These are phyloP conservation scores for Colletotrichum zoysiae DNA, from an alignment of 2,329 filamentous ascomycete genomes.

Conservation along the genomic window DNA sequence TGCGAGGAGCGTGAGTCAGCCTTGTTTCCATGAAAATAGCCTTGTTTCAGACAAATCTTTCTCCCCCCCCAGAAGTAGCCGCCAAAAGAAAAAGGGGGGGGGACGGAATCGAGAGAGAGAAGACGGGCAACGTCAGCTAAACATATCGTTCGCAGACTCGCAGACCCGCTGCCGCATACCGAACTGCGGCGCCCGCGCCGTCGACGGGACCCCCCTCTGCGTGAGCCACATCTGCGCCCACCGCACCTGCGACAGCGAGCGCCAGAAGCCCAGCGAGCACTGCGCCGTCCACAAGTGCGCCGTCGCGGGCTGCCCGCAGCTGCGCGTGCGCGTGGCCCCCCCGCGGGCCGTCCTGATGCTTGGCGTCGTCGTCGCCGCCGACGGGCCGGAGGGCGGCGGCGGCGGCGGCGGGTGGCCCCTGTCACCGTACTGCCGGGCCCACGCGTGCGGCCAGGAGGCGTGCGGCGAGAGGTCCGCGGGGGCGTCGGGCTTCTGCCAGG, in stretches of 20 bases:
- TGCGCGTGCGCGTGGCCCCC: constrained; percentile 8
- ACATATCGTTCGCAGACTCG: constrained; percentile 21
- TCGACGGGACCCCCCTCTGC: constrained; percentile 40
- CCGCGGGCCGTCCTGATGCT: neutral
- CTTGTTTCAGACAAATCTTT: no score
- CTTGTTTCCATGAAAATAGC: no score
- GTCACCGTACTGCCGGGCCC: constrained; percentile 36
- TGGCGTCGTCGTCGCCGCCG: neutral
- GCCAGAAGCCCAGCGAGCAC: constrained; percentile 33
- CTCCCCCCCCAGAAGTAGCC: no score
- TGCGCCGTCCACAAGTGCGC: constrained; percentile 47
- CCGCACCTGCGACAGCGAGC: constrained; percentile 42
- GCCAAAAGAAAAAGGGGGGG: neutral
- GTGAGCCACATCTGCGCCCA: constrained; percentile 45
- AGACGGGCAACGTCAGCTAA: neutral
- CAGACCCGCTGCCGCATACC: constrained; percentile 21
- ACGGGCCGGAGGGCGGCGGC: neutral
- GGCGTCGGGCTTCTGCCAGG: constrained; percentile 23
- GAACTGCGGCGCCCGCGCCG: constrained; percentile 30
- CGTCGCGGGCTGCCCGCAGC: constrained; percentile 42
- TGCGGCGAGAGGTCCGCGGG: constrained; percentile 21
- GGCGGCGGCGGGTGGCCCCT: neutral
- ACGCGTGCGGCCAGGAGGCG: constrained; percentile 30
- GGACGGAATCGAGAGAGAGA: neutral
- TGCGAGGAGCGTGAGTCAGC: constrained; percentile 48